Base-by-base conservation (phyloP, 176 grass and related monocot genomes). In the Bromus sterilis region DNA sequence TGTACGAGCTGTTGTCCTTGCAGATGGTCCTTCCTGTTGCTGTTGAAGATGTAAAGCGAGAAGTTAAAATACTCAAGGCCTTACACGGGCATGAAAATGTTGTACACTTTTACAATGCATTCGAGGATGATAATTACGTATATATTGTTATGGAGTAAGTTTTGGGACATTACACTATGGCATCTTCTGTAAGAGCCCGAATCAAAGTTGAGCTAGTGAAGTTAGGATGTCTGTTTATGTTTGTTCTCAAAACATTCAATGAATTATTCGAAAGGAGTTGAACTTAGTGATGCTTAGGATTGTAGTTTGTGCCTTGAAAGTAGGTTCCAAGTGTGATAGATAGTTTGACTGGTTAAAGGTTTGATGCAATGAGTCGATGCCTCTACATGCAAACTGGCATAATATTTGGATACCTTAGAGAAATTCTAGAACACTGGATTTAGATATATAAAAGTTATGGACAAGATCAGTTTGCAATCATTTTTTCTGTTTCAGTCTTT, bases 121-220 rank as follows among this genome's bases (percentile, higher is more conserved):
- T 90, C 56, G 94, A 97, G 85, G 94, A 97, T 80, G 89, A 87
- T 39, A 53, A 56, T 70, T 97, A 87, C 90, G 92, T 94, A 24
- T 97, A 92, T 74, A 97, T 97, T 84, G 94, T 94, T 76, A 97
- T 97, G 94, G 94, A 97, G 94, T 97, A 97, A 90, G 94, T 82
- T 84, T 34, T 78, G 30, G 6, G 20, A 83, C 35, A 7, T 37
- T 37, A 37, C 35, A 37, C 35, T 5, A 37, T 37, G 35, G 35
- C 35, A 37, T 37, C 29, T 77, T 82, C 29, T 18, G 26, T 48
- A 29, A 46, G 70, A 58, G n/a, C 29, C 63, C 29, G 24, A 46
- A 69, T 60, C n/a, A 86, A 53, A 71, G 41, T 62, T 77, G 63
- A 48, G 36, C 20, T 39, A 74, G 41, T 40, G 24, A 55, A 35